Percentiles rank a stretch among this genome's conserved stretches.
Conservation (phyloP, 225 moss, liverwort and hornwort genomes). For the Ulota crispa region DNA sequence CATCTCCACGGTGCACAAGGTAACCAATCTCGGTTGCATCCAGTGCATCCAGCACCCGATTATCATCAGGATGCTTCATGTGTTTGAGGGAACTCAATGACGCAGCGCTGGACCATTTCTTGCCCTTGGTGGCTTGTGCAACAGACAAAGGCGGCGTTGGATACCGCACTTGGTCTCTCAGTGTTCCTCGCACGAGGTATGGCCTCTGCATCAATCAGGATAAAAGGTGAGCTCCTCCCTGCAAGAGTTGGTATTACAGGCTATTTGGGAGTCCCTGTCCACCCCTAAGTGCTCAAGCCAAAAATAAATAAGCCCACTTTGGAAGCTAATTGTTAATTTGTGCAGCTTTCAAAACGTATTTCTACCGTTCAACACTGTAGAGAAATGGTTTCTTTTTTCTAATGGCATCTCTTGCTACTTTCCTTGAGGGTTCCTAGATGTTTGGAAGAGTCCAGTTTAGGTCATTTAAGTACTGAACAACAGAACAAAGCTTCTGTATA, state of each 20-base stretch:
- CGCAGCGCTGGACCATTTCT: slow-evolving; percentile 53
- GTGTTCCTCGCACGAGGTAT: slow-evolving; percentile 52
- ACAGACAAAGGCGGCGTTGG: slow-evolving; percentile 46
- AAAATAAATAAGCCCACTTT: neutral
- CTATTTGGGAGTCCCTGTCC: neutral
- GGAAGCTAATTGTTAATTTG: neutral
- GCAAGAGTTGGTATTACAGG: neutral
- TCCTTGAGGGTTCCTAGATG: neutral
- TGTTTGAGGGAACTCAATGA: slow-evolving; percentile 39
- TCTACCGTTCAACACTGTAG: neutral
- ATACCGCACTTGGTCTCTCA: slow-evolving; percentile 56
- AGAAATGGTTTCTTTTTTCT: neutral
- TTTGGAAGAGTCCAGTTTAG: neutral
- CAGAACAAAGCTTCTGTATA: neutral
- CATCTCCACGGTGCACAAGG: slow-evolving; percentile 54
- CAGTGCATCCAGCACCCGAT: slow-evolving; percentile 50
- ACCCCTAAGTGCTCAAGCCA: neutral
- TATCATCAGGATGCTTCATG: slow-evolving; percentile 52
- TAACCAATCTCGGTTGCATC: slow-evolving; percentile 58
- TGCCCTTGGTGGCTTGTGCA: slow-evolving; percentile 42
- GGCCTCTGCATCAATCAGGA: slow-evolving; percentile 35
- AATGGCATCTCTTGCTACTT: neutral
- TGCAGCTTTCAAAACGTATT: neutral
- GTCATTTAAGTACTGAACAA: no score
- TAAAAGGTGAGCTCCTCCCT: slow-evolving; percentile 5